Percentiles rank a stretch among this genome's conserved stretches.
Evolutionary conservation across 2,329 filamentous ascomycete species (phyloP).

Genomic region (Dactylellina sp.): DNA sequence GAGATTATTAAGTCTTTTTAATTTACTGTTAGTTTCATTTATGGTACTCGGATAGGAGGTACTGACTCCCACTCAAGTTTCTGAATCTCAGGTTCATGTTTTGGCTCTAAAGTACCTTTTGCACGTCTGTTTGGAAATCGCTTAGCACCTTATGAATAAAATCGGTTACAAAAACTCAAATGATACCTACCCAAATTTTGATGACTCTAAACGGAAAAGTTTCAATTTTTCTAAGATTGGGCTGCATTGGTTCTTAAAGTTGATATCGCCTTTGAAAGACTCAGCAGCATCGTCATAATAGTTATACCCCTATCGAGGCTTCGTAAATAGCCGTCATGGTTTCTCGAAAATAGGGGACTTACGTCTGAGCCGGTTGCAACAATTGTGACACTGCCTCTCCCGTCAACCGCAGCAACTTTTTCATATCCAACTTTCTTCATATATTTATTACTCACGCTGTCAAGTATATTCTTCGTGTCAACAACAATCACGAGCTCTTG

Average conservation of each 20-base stretch:
- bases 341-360: neutral
- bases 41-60: neutral
- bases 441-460: neutral
- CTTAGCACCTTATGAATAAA: too few relatives aligned
- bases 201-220: too few relatives aligned
- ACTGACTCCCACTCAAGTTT: neutral
- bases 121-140: neutral
- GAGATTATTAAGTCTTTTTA: neutral
- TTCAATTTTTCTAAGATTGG: neutral
- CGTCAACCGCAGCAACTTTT: slow-evolving; percentile 9
- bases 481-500: slow-evolving; percentile 36
- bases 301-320: neutral
- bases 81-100: neutral
- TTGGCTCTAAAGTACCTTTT: neutral
- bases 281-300: neutral
- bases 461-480: neutral
- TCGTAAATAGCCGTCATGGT: too few relatives aligned
- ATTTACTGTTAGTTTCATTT: neutral
- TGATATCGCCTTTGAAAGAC: neutral
- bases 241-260: neutral
- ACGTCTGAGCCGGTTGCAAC: slow-evolving; percentile 28
- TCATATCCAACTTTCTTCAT: slow-evolving; percentile 31
- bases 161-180: too few relatives aligned
- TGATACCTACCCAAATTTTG: too few relatives aligned
- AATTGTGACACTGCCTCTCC: slow-evolving; percentile 17